phyloP scores from a whole-genome alignment of 2,329 filamentous ascomycete species.

The Xylaria sp. region DNA sequence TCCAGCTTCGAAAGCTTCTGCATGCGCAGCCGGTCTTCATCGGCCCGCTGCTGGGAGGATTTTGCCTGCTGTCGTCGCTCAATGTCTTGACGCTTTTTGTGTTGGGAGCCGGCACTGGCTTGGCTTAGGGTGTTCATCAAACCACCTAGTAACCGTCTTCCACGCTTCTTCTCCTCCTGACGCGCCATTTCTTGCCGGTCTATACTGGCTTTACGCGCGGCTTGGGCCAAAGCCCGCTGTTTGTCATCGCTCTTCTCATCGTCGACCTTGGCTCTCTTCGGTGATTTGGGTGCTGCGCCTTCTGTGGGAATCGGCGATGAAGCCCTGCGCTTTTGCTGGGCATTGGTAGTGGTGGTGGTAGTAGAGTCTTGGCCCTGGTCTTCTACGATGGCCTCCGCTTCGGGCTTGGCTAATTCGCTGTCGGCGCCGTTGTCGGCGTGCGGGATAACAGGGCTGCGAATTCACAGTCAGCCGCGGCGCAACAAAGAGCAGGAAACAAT shows the following conservation, averaged over 20 bases:
- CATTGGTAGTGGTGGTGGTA: slow-evolving; percentile 2
- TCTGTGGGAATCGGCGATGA: slow-evolving; percentile 20
- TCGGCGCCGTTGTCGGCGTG: slow-evolving; percentile 15
- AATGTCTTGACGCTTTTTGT: slow-evolving; percentile 70
- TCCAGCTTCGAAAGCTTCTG: slow-evolving; percentile 60
- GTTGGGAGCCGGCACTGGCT: slow-evolving; percentile 55
- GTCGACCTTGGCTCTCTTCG: slow-evolving; percentile 26
- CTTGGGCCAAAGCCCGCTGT: slow-evolving; percentile 9
- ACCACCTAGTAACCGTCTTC: slow-evolving; percentile 79
- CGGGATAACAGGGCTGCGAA: slow-evolving; percentile 14
- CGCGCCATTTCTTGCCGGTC: slow-evolving; percentile 41
- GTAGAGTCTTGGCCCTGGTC: slow-evolving; percentile 11
- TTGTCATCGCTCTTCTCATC: slow-evolving; percentile 17
- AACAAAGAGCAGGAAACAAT: neutral
- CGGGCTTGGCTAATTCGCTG: slow-evolving; percentile 14
- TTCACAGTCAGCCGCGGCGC: slow-evolving; percentile 8
- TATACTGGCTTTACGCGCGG: slow-evolving; percentile 18
- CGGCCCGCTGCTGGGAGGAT: slow-evolving; percentile 63
- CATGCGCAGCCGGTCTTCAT: slow-evolving; percentile 62
- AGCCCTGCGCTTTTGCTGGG: slow-evolving; percentile 33
- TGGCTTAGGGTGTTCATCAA: slow-evolving; percentile 74
- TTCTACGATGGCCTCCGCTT: slow-evolving; percentile 3
- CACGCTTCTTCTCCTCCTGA: slow-evolving; percentile 74
- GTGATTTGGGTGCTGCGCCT: slow-evolving; percentile 23
- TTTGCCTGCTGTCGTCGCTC: slow-evolving; percentile 77